A percentile compares a stretch with the other conserved stretches of the same genome.
Conservation (phyloP, 2,329 filamentous ascomycete genomes). For the Penicillium frequentans region DNA sequence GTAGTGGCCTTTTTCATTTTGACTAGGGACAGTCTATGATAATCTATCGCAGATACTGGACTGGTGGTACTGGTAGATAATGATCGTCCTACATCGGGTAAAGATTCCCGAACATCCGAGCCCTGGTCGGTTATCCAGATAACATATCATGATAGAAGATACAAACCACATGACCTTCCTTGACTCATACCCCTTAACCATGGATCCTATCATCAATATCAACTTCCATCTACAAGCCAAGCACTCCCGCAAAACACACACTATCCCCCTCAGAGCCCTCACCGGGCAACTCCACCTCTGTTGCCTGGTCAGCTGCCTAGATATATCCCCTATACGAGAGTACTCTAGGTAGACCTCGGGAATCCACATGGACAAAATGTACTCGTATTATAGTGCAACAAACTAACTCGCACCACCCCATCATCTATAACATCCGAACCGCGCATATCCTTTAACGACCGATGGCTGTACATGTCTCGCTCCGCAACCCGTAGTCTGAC, state of each 20-base stretch:
- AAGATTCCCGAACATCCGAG: background rate
- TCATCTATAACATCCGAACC: constrained; percentile 57
- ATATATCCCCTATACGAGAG: background rate
- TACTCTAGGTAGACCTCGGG: background rate
- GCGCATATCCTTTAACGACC: constrained; percentile 61
- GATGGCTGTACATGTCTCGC: constrained; percentile 68
- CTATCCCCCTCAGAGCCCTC: constrained; percentile 13
- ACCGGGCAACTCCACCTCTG: constrained; percentile 13
- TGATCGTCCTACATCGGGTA: background rate
- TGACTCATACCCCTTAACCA: background rate
- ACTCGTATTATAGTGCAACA: constrained; percentile 69
- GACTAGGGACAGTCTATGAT: background rate
- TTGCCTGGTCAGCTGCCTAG: constrained; percentile 11
- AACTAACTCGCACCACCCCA: constrained; percentile 66
- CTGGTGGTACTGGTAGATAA: background rate
- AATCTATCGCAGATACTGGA: background rate
- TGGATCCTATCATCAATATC: background rate
- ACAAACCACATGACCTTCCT: background rate
- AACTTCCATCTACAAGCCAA: constrained; percentile 3
- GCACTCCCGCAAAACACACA: constrained; percentile 16
- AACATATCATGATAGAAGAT: background rate
- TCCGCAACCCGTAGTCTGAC: constrained; percentile 62
- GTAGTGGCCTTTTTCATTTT: background rate
- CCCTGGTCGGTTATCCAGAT: background rate
- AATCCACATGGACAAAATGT: background rate